Evolutionary conservation across 2,329 filamentous ascomycete genomes (phyloP).

Genomic region (Xylogone sp.): DNA sequence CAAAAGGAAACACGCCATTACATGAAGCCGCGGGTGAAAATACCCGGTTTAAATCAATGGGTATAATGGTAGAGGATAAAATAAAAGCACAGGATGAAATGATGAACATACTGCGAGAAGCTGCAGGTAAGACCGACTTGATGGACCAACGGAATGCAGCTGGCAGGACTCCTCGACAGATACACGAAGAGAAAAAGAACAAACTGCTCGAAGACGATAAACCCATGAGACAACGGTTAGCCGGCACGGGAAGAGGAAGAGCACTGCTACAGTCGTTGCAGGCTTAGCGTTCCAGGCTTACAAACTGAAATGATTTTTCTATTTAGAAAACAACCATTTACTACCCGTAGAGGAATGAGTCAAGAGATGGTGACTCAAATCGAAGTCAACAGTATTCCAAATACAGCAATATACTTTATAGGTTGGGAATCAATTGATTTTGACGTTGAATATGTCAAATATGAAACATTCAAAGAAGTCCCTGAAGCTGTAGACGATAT

Average conservation of each 20-base stretch:
- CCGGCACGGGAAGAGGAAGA: neutral
- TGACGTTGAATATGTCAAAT: no score
- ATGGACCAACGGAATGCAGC: conserved; percentile 19
- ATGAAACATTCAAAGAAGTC: no score
- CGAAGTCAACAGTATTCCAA: no score
- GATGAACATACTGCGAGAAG: conserved; percentile 10
- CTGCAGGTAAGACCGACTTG: conserved; percentile 5
- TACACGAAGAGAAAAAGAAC: conserved; percentile 8
- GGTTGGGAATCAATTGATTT: no score
- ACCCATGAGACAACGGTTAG: conserved; percentile 1
- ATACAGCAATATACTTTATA: no score
- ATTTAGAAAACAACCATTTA: no score
- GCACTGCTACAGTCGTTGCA: neutral
- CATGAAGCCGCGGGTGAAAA: conserved; percentile 16
- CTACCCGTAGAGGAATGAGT: no score
- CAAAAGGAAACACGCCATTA: conserved; percentile 17
- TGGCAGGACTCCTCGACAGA: conserved; percentile 18
- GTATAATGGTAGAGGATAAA: conserved; percentile 8
- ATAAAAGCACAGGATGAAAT: conserved; percentile 17
- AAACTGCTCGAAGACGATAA: conserved; percentile 1
- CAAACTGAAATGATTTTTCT: no score
- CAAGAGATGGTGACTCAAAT: no score
- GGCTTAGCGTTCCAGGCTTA: no score
- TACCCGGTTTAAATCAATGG: conserved; percentile 1
- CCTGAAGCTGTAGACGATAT: no score